A percentile compares a stretch with the other conserved stretches of the same genome.
phyloP scores from a whole-genome alignment of 306 rosid genomes.

The Gynostemma pentaphyllum region DNA sequence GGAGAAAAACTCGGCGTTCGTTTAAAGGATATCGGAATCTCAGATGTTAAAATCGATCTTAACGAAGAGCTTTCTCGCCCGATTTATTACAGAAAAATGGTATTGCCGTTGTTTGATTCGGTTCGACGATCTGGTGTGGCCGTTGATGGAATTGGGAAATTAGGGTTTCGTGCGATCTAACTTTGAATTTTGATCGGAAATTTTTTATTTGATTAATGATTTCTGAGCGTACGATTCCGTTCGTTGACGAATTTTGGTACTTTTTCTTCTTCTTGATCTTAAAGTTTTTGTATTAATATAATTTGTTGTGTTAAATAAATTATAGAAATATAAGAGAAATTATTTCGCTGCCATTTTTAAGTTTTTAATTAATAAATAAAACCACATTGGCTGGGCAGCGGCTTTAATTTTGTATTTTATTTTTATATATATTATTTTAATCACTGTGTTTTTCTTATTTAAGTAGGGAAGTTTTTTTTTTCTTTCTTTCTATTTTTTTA shows the following conservation, averaged over 20 bases:
- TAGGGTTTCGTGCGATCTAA: background rate
- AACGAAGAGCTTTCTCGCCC: slow-evolving; percentile 17
- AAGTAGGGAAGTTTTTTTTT: too few species aligned
- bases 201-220: background rate
- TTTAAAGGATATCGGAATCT: slow-evolving; percentile 10
- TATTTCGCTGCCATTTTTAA: too few species aligned
- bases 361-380: too few species aligned
- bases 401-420: too few species aligned
- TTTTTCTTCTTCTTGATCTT: too few species aligned
- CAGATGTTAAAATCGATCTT: slow-evolving; percentile 7
- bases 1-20: slow-evolving; percentile 15
- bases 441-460: too few species aligned
- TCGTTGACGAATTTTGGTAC: background rate
- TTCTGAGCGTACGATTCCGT: background rate
- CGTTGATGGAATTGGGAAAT: slow-evolving; percentile 8
- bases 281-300: too few species aligned
- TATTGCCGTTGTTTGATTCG: slow-evolving; percentile 16
- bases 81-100: background rate
- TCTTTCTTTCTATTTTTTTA: too few species aligned
- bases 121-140: slow-evolving; percentile 8
- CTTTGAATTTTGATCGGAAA: background rate
- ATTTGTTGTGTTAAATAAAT: too few species aligned
- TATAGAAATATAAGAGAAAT: too few species aligned
- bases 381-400: too few species aligned
- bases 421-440: too few species aligned